Evolutionary conservation across 495 filamentous ascomycete genomes (phyloP).

Genomic region (Penicillium riverlandense): DNA sequence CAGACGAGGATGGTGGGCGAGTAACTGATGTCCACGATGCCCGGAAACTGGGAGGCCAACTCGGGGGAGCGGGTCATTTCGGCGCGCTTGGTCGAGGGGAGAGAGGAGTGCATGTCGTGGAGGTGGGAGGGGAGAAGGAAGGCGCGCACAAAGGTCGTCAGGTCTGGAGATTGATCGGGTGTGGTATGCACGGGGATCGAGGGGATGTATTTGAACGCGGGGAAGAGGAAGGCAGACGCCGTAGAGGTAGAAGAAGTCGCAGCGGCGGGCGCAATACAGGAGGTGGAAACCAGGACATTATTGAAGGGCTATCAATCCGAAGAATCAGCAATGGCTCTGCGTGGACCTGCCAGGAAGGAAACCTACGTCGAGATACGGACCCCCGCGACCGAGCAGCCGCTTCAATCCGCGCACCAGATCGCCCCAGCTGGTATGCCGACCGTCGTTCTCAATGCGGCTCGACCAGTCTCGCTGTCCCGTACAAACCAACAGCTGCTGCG

Average conservation of each 20-base stretch:
- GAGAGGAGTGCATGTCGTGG: slow-evolving; percentile 49
- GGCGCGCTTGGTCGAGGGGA: slow-evolving; percentile 24
- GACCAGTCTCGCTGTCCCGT: slow-evolving; percentile 79
- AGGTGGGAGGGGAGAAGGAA: slow-evolving; percentile 49
- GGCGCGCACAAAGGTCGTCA: slow-evolving; percentile 32
- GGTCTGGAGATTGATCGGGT: slow-evolving; percentile 8
- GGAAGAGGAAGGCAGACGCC: slow-evolving; percentile 65
- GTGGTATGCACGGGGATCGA: slow-evolving; percentile 43
- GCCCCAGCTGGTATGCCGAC: slow-evolving; percentile 26
- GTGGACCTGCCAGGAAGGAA: neutral
- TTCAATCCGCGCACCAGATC: slow-evolving; percentile 68
- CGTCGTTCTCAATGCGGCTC: slow-evolving; percentile 61
- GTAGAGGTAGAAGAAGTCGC: slow-evolving; percentile 26
- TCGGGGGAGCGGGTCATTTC: slow-evolving; percentile 23
- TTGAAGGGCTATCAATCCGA: slow-evolving; percentile 58
- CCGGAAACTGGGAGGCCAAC: slow-evolving; percentile 28
- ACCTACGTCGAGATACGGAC: slow-evolving; percentile 63
- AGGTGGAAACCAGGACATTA: slow-evolving; percentile 66
- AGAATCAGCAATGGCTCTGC: neutral
- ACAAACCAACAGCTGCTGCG: slow-evolving; percentile 73
- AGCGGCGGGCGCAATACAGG: slow-evolving; percentile 52
- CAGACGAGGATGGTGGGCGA: slow-evolving; percentile 72
- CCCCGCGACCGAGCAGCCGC: slow-evolving; percentile 55
- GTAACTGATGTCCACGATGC: slow-evolving; percentile 50
- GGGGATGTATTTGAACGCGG: slow-evolving; percentile 70